These are phyloP conservation scores for Thymus mandschuricus DNA, from an alignment of 257 asterid species.

Conservation along the genomic window DNA sequence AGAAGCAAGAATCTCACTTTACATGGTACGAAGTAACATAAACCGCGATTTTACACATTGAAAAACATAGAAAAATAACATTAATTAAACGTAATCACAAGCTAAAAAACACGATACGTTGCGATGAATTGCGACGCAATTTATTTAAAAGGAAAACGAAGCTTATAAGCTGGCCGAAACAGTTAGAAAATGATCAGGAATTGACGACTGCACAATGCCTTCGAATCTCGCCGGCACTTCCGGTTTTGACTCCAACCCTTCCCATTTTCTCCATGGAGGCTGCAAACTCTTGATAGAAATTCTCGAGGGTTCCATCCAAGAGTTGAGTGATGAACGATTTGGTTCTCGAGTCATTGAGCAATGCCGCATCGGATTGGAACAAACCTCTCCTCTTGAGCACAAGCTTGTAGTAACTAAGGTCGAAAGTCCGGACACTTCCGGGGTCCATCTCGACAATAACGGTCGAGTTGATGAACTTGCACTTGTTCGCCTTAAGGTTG, in stretches of 20 bases:
- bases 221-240: conserved; percentile 62
- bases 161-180: background rate
- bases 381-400: conserved; percentile 68
- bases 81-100: background rate
- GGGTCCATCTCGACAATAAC: conserved; percentile 67
- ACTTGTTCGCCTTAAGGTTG: conserved; percentile 55
- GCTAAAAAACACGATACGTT: background rate
- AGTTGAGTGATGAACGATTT: conserved; percentile 40
- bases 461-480: conserved; percentile 47
- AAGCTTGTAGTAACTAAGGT: conserved; percentile 60
- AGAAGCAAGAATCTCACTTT: conserved; percentile 12
- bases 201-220: conserved; percentile 68
- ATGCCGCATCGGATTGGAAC: conserved; percentile 63
- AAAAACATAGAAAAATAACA: background rate
- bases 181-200: conserved; percentile 20
- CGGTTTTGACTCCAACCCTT: conserved; percentile 53
- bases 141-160: background rate
- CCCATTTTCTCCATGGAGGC: conserved; percentile 81
- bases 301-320: conserved; percentile 34
- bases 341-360: conserved; percentile 48
- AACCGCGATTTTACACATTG: background rate
- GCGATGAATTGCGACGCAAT: background rate
- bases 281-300: conserved; percentile 55
- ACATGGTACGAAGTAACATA: conserved; percentile 1
- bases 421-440: conserved; percentile 70